Conservation (phyloP, 345 rosid species). For the Excoecaria cochinchinensis region DNA sequence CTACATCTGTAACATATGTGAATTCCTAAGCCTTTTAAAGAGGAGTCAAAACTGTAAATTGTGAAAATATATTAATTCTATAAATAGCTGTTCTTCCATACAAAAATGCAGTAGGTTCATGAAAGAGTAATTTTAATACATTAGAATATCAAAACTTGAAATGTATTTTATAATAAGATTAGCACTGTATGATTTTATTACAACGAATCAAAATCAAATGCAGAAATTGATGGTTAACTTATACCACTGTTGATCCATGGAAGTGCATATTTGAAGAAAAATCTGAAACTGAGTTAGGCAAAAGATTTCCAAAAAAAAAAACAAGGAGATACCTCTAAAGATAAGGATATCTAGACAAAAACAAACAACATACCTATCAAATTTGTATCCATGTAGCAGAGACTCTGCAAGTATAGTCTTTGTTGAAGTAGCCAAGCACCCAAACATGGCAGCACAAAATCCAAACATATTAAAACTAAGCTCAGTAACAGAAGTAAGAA, state of each 20-base stretch:
- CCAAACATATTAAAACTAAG: constrained; percentile 96
- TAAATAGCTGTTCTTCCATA: neutral
- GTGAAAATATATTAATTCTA: neutral
- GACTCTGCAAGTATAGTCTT: constrained; percentile 98
- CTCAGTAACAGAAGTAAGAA: constrained; percentile 89
- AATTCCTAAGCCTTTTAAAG: neutral
- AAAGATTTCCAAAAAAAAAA: neutral
- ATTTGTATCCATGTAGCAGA: constrained; percentile 93
- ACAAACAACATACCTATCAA: constrained; percentile 67
- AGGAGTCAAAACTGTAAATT: neutral
- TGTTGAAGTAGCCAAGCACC: constrained; percentile 99
- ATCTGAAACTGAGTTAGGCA: neutral
- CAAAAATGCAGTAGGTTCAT: neutral
- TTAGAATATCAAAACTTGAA: neutral
- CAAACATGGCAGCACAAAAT: constrained; percentile 95
- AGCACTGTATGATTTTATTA: neutral
- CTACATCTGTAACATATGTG: neutral
- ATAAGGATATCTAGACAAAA: neutral
- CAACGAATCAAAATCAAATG: neutral
- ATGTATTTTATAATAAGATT: neutral
- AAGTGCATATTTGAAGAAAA: neutral
- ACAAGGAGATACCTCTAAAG: neutral
- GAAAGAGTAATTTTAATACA: neutral
- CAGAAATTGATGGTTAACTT: neutral
- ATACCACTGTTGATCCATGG: neutral